Conservation (phyloP, 768 basidiomycete genomes). For the Wakefieldia striispora region DNA sequence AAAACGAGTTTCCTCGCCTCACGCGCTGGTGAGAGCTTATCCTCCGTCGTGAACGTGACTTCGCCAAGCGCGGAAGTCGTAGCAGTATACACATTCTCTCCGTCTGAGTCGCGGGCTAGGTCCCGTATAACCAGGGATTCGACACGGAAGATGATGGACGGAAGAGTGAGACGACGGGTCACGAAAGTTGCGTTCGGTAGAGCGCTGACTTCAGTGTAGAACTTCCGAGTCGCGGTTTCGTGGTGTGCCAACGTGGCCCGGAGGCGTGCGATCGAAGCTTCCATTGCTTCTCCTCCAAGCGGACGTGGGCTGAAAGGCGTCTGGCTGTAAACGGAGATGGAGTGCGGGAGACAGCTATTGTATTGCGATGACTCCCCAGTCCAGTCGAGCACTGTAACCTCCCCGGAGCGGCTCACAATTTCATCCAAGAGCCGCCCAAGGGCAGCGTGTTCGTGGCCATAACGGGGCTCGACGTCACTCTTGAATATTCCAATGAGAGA, state of each 20-base stretch:
- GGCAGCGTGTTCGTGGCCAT: constrained; percentile 8
- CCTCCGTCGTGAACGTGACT: background rate
- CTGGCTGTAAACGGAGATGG: background rate
- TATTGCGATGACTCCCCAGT: constrained; percentile 8
- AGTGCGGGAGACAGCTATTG: constrained; percentile 12
- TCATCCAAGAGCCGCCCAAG: constrained; percentile 14
- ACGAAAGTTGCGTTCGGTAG: background rate
- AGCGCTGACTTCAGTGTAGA: background rate
- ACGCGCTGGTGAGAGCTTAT: background rate
- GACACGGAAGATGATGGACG: constrained; percentile 3
- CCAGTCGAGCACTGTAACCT: constrained; percentile 10
- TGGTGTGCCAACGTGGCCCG: background rate
- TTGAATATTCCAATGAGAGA: constrained; percentile 11
- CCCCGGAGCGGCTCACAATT: constrained; percentile 8
- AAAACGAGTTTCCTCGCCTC: background rate
- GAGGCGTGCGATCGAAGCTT: background rate
- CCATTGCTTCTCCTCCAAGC: background rate
- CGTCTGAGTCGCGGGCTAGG: background rate
- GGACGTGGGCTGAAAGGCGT: background rate
- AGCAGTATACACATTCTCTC: background rate
- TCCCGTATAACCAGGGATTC: background rate
- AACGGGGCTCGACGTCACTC: constrained; percentile 4
- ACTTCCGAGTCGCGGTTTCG: background rate
- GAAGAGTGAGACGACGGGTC: constrained; percentile 5
- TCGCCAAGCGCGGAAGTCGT: background rate